phyloP scores from a whole-genome alignment of 2,329 filamentous ascomycete genomes.

The Leptographium radiaticola region DNA sequence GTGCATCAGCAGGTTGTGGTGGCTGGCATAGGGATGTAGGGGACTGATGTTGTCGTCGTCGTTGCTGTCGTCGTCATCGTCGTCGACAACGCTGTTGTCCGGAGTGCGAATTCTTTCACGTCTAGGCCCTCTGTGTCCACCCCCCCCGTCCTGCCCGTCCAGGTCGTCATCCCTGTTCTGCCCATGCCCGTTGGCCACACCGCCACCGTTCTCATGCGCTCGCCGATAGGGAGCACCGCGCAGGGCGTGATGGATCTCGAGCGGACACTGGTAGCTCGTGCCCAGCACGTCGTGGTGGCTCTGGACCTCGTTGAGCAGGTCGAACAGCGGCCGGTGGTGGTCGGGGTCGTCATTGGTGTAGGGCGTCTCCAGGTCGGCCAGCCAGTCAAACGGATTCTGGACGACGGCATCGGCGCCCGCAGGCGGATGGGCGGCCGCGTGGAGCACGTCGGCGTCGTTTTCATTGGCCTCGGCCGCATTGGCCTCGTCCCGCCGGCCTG shows the following conservation, averaged over 20 bases:
- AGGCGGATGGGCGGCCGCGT: neutral
- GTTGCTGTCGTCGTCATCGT: neutral
- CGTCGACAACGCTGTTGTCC: neutral
- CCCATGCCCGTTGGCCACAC: no score
- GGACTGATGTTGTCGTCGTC: neutral
- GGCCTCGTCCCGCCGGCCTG: neutral
- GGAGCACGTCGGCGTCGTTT: neutral
- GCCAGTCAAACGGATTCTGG: constrained; percentile 42
- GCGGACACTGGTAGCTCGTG: constrained; percentile 32
- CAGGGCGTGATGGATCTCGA: constrained; percentile 18
- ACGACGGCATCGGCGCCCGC: neutral
- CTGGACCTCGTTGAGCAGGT: constrained; percentile 31
- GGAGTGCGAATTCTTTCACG: no score
- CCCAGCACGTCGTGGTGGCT: constrained; percentile 27
- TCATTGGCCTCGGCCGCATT: no score
- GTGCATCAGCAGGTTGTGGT: constrained; percentile 39
- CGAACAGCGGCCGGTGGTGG: constrained; percentile 33
- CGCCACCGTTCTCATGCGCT: neutral
- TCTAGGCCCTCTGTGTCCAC: neutral
- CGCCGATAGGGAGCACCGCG: constrained; percentile 10
- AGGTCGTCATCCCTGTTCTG: no score
- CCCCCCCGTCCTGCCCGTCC: neutral
- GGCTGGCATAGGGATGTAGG: constrained; percentile 27
- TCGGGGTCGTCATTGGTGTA: constrained; percentile 35
- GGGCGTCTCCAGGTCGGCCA: constrained; percentile 33